Evolutionary conservation across 148 eudicot species (phyloP), one percentile per base, ranked within the genome.

Genomic region (Chenopodium suecicum): DNA sequence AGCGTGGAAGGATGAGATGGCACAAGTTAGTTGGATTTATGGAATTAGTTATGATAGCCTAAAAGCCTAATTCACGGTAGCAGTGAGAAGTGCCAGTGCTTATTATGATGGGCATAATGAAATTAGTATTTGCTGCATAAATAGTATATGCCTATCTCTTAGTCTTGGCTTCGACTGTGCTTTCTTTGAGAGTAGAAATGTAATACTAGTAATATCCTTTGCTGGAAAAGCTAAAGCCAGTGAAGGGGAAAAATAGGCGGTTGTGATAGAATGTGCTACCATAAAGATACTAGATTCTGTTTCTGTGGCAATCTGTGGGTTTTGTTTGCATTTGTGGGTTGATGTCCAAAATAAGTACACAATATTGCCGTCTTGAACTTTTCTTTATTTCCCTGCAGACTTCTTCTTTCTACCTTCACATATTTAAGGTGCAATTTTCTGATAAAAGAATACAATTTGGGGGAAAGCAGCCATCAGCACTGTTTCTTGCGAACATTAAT

Each of bases 391-490:
- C 50, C 75, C 87, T 90, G 97, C 98, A 95, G 99, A 94, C 99
- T 47, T 84, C 99, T 75, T 86, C 90, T 70, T 94, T 91, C 84
- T 90, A 88, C 82, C 97, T 95, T 82, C 92, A 94, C 78, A 88
- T 95, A 79, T 92, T 91, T 71, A 95, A 94, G 91, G 92, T 92
- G 86, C 98, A 93, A 70, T 90, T 91, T 77, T 85, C 95, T 27
- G 95, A 92, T 44, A 95, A 90, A 83, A 89, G 86, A 86, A 89
- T 95, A 86, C 90, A 91, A 80, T 84, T 94, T 80, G 99, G 97
- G 48, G 99, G 98, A 79, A 95, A 95, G 89, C 98, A 93, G 81
- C 94, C 98, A 19, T 89, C 97, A 77, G 86, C 89, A 37, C 78
- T 92, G 83, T 87, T 74, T 89, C 89, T 93, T 73, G 95, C 90